A percentile compares a stretch with the other conserved stretches of the same genome.
Conservation (phyloP, 352 stramenopile genomes). For the Phytophthora aleatoria region DNA sequence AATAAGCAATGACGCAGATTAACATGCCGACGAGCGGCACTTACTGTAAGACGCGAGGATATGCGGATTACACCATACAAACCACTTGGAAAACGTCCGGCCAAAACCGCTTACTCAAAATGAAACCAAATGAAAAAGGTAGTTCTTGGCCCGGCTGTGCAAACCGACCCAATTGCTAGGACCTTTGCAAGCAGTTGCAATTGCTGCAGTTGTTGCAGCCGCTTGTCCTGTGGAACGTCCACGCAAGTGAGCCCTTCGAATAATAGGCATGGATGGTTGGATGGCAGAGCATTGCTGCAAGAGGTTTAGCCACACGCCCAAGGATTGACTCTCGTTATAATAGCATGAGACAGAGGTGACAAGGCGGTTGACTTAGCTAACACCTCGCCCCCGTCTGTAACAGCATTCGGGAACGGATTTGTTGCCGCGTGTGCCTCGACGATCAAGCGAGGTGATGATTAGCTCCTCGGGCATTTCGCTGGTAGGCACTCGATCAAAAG, state of each 20-base stretch:
- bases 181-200: no score
- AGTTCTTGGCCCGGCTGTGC: no score
- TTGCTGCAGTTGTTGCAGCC: no score
- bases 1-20: no score
- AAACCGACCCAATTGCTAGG: no score
- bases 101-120: no score
- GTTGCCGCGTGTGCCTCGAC: slow-evolving; percentile 16
- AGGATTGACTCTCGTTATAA: background rate
- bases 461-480: slow-evolving; percentile 15
- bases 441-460: slow-evolving; percentile 12
- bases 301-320: background rate
- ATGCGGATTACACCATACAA: no score
- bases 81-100: no score
- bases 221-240: background rate
- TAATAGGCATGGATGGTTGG: slow-evolving; percentile 18
- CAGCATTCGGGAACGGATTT: slow-evolving; percentile 30
- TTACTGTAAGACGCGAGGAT: no score
- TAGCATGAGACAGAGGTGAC: slow-evolving; percentile 15
- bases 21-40: no score
- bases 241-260: slow-evolving; percentile 25
- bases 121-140: no score
- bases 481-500: slow-evolving; percentile 8
- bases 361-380: background rate
- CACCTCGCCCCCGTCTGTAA: slow-evolving; percentile 11
- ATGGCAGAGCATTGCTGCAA: background rate